Evolutionary conservation across 1,284 basidiomycete genomes (phyloP).

Genomic region (Somion occarium): DNA sequence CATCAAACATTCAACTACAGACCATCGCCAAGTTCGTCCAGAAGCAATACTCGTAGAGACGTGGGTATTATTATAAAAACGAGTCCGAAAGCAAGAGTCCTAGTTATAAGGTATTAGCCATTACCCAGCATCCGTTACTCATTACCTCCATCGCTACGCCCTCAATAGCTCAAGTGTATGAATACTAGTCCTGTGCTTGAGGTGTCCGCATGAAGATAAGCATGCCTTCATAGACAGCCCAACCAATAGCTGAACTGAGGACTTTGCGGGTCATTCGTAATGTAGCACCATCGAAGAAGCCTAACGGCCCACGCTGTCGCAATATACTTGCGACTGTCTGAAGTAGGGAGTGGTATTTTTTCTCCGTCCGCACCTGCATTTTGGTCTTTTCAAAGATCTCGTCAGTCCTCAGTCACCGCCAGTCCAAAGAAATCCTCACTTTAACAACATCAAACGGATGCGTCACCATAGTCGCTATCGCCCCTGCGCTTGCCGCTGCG

Average conservation of each 20-base stretch:
- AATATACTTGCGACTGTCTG: constrained; percentile 65
- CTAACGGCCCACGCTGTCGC: constrained; percentile 73
- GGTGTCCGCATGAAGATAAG: constrained; percentile 50
- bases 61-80: neutral
- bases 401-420: no score
- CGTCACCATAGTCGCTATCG: constrained; percentile 76
- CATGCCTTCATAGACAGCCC: constrained; percentile 88
- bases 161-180: neutral
- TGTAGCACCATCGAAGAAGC: constrained; percentile 85
- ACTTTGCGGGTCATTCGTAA: constrained; percentile 85
- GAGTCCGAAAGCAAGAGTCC: no score
- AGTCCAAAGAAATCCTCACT: constrained; percentile 41
- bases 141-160: neutral
- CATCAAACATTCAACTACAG: constrained; percentile 94
- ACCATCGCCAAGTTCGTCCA: constrained; percentile 93
- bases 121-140: neutral
- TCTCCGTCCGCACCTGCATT: constrained; percentile 79
- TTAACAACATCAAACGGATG: constrained; percentile 92
- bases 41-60: constrained; percentile 59
- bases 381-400: no score
- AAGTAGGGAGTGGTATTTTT: constrained; percentile 65
- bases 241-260: constrained; percentile 86
- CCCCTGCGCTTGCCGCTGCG: constrained; percentile 73
- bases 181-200: neutral
- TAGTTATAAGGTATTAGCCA: no score